Percentiles rank a stretch among this genome's conserved stretches.
These are phyloP conservation scores for Tremellales sp. DNA, from an alignment of 1,284 basidiomycete genomes.

Conservation along the genomic window DNA sequence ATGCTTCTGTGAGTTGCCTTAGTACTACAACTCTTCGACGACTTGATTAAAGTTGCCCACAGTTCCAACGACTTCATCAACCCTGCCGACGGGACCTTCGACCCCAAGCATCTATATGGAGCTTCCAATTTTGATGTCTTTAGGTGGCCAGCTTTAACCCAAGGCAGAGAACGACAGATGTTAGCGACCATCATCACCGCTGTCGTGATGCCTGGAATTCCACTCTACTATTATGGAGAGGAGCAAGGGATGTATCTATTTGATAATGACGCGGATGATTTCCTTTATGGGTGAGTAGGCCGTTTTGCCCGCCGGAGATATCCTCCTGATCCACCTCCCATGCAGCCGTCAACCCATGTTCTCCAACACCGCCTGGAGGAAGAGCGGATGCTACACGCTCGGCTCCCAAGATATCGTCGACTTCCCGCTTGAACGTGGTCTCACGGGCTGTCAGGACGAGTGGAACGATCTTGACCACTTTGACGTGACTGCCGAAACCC, in stretches of 20 bases:
- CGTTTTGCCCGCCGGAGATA: no score
- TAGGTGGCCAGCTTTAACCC: slow-evolving; percentile 74
- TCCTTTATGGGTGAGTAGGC: slow-evolving; percentile 67
- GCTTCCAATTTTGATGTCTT: slow-evolving; percentile 85
- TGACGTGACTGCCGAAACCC: slow-evolving; percentile 69
- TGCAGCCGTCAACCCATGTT: slow-evolving; percentile 82
- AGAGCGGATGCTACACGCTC: slow-evolving; percentile 76
- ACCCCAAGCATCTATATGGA: slow-evolving; percentile 76
- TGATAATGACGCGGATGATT: slow-evolving; percentile 73
- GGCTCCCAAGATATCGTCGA: slow-evolving; percentile 82
- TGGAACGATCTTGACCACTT: slow-evolving; percentile 85
- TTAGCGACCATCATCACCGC: slow-evolving; percentile 68
- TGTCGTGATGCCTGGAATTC: slow-evolving; percentile 74
- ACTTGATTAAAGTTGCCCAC: no score
- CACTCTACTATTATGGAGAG: slow-evolving; percentile 76
- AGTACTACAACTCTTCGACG: no score
- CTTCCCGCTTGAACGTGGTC: slow-evolving; percentile 66
- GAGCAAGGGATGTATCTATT: slow-evolving; percentile 73
- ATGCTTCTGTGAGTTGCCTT: no score
- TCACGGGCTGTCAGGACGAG: slow-evolving; percentile 71
- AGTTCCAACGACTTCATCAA: slow-evolving; percentile 74
- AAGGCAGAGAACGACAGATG: slow-evolving; percentile 65
- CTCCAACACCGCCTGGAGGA: slow-evolving; percentile 71
- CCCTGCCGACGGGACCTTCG: slow-evolving; percentile 57
- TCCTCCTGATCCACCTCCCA: no score